Evolutionary conservation across 352 stramenopile species (phyloP).

Genomic region (Pythium sukuiense): DNA sequence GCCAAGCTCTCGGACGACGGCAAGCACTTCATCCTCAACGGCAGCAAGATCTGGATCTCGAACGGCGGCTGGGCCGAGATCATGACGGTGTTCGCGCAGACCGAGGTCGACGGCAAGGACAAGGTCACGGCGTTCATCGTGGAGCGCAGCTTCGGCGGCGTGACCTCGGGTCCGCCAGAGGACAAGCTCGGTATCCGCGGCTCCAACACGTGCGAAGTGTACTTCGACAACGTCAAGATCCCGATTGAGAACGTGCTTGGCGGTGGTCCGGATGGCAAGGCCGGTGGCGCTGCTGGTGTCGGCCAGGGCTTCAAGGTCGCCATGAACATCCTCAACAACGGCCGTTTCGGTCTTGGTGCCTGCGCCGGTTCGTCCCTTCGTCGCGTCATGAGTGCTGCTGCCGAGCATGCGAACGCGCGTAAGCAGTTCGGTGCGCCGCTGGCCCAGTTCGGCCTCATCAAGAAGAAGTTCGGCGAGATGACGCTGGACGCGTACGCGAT

Average conservation of each 20-base stretch:
- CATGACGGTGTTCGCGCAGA: slow-evolving; percentile 97
- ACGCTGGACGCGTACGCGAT: slow-evolving; percentile 81
- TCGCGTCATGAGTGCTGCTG: slow-evolving; percentile 61
- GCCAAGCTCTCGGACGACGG: slow-evolving; percentile 90
- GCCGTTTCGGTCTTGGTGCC: slow-evolving; percentile 83
- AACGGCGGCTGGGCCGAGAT: slow-evolving; percentile 96
- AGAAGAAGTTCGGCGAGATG: slow-evolving; percentile 89
- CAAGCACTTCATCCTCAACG: slow-evolving; percentile 91
- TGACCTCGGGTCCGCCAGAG: slow-evolving; percentile 92
- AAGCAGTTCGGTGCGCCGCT: slow-evolving; percentile 82
- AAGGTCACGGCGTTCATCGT: slow-evolving; percentile 98
- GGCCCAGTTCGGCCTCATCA: slow-evolving; percentile 80
- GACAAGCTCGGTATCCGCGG: slow-evolving; percentile 97
- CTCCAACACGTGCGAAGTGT: slow-evolving; percentile 96
- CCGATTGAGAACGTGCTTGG: slow-evolving; percentile 91
- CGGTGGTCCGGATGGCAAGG: slow-evolving; percentile 71
- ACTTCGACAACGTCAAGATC: slow-evolving; percentile 95
- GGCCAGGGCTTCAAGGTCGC: slow-evolving; percentile 92
- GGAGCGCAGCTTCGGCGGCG: slow-evolving; percentile 90
- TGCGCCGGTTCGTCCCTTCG: slow-evolving; percentile 71
- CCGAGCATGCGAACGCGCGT: slow-evolving; percentile 74
- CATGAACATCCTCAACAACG: slow-evolving; percentile 95
- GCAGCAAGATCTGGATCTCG: slow-evolving; percentile 97
- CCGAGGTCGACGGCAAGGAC: slow-evolving; percentile 94
- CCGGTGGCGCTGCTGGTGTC: slow-evolving; percentile 64